Evolutionary conservation across 2,329 filamentous ascomycete species (phyloP).

Genomic region (Anthostomella pinea): DNA sequence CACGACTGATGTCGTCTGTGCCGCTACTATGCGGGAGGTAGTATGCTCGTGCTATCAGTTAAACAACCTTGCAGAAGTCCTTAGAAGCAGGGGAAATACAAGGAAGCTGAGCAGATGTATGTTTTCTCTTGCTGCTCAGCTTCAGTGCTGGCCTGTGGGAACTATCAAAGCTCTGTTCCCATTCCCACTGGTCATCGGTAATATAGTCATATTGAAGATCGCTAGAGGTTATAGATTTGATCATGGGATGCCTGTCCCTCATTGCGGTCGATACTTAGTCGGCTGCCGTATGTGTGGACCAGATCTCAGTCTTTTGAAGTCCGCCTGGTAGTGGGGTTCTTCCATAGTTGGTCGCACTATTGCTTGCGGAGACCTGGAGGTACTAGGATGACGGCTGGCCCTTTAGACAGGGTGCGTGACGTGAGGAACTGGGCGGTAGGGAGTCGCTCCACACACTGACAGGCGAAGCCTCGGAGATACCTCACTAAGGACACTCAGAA

Average conservation of each 20-base stretch:
- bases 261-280: neutral
- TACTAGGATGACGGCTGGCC: neutral
- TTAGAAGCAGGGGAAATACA: too few species aligned
- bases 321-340: neutral
- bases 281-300: neutral
- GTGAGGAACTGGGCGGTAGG: constrained; percentile 1
- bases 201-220: neutral
- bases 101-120: too few species aligned
- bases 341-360: neutral
- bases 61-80: too few species aligned
- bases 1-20: too few species aligned
- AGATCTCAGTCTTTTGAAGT: neutral
- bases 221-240: neutral
- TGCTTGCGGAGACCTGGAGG: neutral
- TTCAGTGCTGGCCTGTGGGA: neutral
- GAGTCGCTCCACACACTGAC: constrained; percentile 1
- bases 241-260: neutral
- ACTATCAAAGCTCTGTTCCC: neutral
- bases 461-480: neutral
- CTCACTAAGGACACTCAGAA: neutral
- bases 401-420: neutral
- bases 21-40: too few species aligned
- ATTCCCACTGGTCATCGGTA: neutral
- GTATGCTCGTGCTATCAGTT: too few species aligned
- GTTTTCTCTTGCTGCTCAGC: neutral